Evolutionary conservation across 1,139 yeast genomes (phyloP).

Genomic region (Scheffersomyces titani): DNA sequence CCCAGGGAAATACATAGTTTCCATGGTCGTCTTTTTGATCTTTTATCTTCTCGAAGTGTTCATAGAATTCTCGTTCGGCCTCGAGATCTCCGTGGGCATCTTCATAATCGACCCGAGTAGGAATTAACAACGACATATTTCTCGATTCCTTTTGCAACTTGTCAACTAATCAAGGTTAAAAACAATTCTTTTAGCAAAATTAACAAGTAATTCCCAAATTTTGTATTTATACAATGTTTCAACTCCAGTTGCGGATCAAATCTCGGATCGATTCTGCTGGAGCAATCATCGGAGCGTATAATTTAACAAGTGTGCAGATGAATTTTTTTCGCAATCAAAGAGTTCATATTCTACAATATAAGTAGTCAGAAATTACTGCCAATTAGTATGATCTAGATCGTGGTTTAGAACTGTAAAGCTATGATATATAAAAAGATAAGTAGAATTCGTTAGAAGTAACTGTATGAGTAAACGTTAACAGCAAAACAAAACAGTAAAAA

Average conservation of each 20-base stretch:
- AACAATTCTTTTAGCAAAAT: neutral
- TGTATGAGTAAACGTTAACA: neutral
- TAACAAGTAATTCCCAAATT: neutral
- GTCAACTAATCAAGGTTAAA: neutral
- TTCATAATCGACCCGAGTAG: conserved; percentile 19
- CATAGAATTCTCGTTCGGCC: conserved; percentile 12
- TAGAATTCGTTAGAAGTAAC: neutral
- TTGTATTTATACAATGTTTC: too few relatives aligned
- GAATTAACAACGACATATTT: conserved; percentile 20
- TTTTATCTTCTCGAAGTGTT: conserved; percentile 8
- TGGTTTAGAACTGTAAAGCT: neutral
- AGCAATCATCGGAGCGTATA: neutral
- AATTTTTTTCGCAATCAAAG: too few relatives aligned
- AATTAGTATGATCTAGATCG: neutral
- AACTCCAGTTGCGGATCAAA: neutral
- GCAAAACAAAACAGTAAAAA: neutral
- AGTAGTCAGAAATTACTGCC: neutral
- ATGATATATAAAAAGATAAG: neutral
- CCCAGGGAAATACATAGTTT: conserved; percentile 25
- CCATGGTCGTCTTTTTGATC: conserved; percentile 8
- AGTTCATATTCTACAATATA: too few relatives aligned
- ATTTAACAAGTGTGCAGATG: neutral
- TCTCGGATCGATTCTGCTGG: neutral
- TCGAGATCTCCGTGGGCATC: conserved; percentile 24
- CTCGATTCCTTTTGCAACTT: neutral